These are phyloP conservation scores for Aspergillus avenaceus DNA, from an alignment of 495 filamentous ascomycete genomes.

Conservation along the genomic window DNA sequence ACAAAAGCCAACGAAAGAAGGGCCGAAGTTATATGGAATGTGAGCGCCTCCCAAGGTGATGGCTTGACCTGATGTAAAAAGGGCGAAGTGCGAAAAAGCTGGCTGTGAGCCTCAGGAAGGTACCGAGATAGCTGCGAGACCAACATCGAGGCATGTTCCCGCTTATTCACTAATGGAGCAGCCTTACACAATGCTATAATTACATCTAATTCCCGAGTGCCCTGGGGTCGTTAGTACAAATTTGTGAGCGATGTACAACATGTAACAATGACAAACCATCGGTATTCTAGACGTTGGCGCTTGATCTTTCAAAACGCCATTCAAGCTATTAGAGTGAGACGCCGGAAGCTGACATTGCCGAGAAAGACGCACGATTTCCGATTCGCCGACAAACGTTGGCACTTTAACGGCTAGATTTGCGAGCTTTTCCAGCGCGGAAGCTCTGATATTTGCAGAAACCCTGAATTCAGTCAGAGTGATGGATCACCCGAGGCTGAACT, in stretches of 20 bases:
- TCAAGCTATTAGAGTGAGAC: slow-evolving; percentile 29
- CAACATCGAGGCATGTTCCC: slow-evolving; percentile 69
- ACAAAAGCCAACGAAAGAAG: slow-evolving; percentile 72
- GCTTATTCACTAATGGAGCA: slow-evolving; percentile 61
- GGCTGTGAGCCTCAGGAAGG: slow-evolving; percentile 73
- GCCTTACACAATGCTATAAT: slow-evolving; percentile 86
- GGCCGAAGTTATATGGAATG: slow-evolving; percentile 71
- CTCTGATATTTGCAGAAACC: slow-evolving; percentile 47
- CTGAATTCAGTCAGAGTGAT: slow-evolving; percentile 18
- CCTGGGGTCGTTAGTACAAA: slow-evolving; percentile 38
- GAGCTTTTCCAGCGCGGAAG: slow-evolving; percentile 66
- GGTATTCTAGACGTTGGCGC: slow-evolving; percentile 44
- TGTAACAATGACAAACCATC: slow-evolving; percentile 38
- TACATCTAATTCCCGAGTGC: slow-evolving; percentile 80
- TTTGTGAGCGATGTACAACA: neutral
- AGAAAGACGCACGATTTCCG: slow-evolving; percentile 62
- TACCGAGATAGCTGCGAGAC: slow-evolving; percentile 72
- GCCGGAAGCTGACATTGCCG: slow-evolving; percentile 42
- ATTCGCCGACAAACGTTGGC: slow-evolving; percentile 51
- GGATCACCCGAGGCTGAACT: neutral
- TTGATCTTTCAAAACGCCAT: slow-evolving; percentile 35
- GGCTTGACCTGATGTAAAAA: slow-evolving; percentile 77
- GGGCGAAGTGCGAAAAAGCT: slow-evolving; percentile 73
- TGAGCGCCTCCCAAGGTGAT: slow-evolving; percentile 85
- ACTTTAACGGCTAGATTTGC: slow-evolving; percentile 56